Base-by-base conservation (phyloP, 768 basidiomycete species). In the Lentinula guzmanii region DNA sequence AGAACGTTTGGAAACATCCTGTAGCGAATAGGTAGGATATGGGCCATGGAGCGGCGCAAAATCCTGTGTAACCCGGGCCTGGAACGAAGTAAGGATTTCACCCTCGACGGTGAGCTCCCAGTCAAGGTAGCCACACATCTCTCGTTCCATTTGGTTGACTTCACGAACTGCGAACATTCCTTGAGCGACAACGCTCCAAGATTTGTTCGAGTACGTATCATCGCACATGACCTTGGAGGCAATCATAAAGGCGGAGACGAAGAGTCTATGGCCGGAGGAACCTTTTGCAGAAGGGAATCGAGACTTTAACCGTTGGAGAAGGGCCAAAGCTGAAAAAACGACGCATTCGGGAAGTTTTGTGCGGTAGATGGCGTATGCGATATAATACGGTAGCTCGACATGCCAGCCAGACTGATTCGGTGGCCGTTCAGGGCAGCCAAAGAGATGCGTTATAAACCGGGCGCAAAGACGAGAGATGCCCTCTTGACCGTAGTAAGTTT, bases 71-170 rank as follows among this genome's bases (percentile, higher is more conserved):
- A 90, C 82, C 67, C 81, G 82, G 0, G 69, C 67, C 66, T 90
- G 86, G 67, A 91, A 91, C 37, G 81, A 83, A 2, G 66, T 63
- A 0, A 91, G 74, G 0, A 85, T 85, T 0, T 76, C 68, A 0
- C 85, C 82, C 54, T 91, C 89, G 56, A 91, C 87, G 50, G 85
- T 89, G 4, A 92, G 77, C 68, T 91, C 89, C 95, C 94, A 98
- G 71, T 95, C 95, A 45, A 99, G 77, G 69, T 98, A 98, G 13
- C 84, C 78, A 68, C 82, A 93, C 88, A 97, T 94, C 75, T 95
- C 93, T 31, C 93, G 77, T 77, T 95, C 94, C 93, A 95, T 95
- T 79, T 95, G 93, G 73, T 97, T 97, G 69, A 97, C 88, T 80
- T 95, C 94, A 50, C 90, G 82, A 6, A 95, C 76, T 2, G 78